These are phyloP conservation scores for Tulasnella calospora DNA, from an alignment of 768 basidiomycete species.

Conservation along the genomic window DNA sequence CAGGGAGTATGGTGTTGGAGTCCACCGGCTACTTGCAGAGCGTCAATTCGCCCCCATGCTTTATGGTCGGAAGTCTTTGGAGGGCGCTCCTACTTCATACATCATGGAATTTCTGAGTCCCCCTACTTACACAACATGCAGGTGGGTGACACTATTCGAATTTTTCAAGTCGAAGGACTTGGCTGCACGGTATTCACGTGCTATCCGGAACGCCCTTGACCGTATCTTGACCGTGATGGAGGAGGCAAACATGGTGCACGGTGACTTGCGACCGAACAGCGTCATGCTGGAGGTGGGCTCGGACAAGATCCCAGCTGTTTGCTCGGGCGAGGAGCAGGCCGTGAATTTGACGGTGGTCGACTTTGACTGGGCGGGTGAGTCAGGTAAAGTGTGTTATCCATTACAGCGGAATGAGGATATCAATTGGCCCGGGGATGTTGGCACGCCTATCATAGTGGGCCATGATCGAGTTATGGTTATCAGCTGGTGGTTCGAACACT, in stretches of 20 bases:
- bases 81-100: constrained; percentile 21
- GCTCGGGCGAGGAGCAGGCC: not conserved
- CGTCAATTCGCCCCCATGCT: constrained; percentile 12
- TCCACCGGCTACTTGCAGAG: constrained; percentile 9
- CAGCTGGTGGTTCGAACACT: not conserved
- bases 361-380: constrained; percentile 17
- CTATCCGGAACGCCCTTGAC: not conserved
- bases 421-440: not conserved
- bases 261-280: constrained; percentile 17
- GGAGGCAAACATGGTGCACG: not conserved
- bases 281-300: constrained; percentile 10
- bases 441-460: constrained; percentile 2
- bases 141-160: constrained; percentile 11
- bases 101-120: constrained; percentile 20
- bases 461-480: not conserved
- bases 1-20: not conserved
- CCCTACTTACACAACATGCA: not conserved
- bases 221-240: not conserved
- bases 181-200: not conserved
- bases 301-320: not conserved
- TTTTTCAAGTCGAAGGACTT: not conserved
- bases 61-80: not conserved
- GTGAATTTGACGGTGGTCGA: constrained; percentile 15
- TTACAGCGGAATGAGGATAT: constrained; percentile 15
- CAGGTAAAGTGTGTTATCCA: constrained; percentile 19